phyloP scores from a whole-genome alignment of 345 rosid species.

The Jatropha curcas region DNA sequence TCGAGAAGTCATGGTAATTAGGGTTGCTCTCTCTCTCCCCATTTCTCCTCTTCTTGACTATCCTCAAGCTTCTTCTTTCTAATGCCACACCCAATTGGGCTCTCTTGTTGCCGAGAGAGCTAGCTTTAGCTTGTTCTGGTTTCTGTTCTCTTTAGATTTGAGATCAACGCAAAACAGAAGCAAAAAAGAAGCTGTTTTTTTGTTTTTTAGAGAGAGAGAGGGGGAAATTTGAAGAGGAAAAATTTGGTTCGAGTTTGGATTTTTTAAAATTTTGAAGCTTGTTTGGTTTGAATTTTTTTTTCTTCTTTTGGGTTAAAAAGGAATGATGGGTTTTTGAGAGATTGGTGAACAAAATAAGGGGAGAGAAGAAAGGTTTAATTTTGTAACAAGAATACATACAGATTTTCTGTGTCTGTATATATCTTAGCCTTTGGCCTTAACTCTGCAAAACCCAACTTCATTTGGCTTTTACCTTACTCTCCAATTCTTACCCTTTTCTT shows the following conservation, averaged over 20 bases:
- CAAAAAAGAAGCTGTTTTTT: not conserved
- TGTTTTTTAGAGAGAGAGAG: not conserved
- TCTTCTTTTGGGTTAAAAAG: not conserved
- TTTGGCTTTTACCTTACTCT: slow-evolving; percentile 25
- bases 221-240: not conserved
- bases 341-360: slow-evolving; percentile 12
- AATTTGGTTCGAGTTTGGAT: not conserved
- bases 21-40: slow-evolving; percentile 31
- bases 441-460: slow-evolving; percentile 7
- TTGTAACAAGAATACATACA: not conserved
- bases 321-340: slow-evolving; percentile 12
- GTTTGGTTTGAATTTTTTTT: not conserved
- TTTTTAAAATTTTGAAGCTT: not conserved
- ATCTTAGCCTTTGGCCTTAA: not conserved
- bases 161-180: slow-evolving; percentile 6
- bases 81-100: slow-evolving; percentile 38
- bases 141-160: not conserved
- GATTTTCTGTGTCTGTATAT: slow-evolving; percentile 5
- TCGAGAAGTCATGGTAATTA: slow-evolving; percentile 34
- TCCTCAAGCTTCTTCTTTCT: slow-evolving; percentile 13
- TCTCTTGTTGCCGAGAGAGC: slow-evolving; percentile 50
- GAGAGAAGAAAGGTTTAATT: not conserved
- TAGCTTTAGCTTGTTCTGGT: slow-evolving; percentile 16
- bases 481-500: not conserved
- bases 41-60: slow-evolving; percentile 16